Evolutionary conservation across 1,284 basidiomycete species (phyloP).

Genomic region (Tylopilus sp.): DNA sequence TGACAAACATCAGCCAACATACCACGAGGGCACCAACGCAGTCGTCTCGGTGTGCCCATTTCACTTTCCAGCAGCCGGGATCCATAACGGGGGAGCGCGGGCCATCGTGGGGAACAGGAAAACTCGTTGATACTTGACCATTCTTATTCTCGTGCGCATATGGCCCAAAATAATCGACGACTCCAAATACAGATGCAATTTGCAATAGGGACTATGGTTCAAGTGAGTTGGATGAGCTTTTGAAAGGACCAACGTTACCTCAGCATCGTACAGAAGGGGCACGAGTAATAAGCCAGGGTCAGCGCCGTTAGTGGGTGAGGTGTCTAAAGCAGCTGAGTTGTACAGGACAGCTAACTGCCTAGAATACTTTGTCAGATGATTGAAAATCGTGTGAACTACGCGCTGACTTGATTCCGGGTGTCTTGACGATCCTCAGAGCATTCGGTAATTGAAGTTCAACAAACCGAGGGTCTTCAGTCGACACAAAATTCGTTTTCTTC

Average conservation of each 20-base stretch:
- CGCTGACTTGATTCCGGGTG: constrained; percentile 27
- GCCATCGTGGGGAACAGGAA: constrained; percentile 52
- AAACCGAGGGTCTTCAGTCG: constrained; percentile 21
- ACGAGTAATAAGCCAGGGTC: constrained; percentile 46
- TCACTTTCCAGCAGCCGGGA: constrained; percentile 62
- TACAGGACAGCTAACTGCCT: constrained; percentile 57
- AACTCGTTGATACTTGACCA: constrained; percentile 19
- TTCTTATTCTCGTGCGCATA: constrained; percentile 22
- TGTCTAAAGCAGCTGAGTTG: constrained; percentile 49
- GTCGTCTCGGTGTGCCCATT: constrained; percentile 72
- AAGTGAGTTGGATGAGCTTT: constrained; percentile 4
- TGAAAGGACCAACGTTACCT: constrained; percentile 39
- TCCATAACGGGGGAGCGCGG: constrained; percentile 56
- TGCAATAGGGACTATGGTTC: constrained; percentile 40
- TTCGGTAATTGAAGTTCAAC: constrained; percentile 46
- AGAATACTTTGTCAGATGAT: background rate
- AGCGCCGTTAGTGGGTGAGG: constrained; percentile 19
- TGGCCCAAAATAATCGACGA: constrained; percentile 43
- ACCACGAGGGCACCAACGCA: constrained; percentile 69
- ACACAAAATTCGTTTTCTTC: constrained; percentile 12
- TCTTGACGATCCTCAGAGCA: constrained; percentile 48
- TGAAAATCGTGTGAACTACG: background rate
- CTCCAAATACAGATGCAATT: constrained; percentile 53
- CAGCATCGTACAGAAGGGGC: constrained; percentile 54
- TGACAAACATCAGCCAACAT: constrained; percentile 16